Conservation (phyloP, 371 early-diverging fungal species). For the Cokeromyces recurvatus region DNA sequence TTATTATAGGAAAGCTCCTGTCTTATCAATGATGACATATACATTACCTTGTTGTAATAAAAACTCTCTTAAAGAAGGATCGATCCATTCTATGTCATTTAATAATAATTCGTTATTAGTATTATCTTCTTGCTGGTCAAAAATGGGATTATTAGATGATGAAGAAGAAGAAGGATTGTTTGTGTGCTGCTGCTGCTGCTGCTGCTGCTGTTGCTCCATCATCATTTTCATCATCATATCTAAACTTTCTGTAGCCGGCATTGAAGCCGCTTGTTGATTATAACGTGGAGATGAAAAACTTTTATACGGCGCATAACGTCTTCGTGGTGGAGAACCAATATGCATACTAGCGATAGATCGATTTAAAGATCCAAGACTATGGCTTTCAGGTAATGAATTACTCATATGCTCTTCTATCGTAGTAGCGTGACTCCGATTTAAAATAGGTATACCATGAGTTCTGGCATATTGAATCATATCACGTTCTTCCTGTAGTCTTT, state of each 20-base stretch:
- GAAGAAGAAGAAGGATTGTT: conserved; percentile 18
- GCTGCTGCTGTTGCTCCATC: background rate
- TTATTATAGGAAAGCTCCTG: too few species aligned
- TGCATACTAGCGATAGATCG: conserved; percentile 25
- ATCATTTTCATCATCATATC: conserved; percentile 9
- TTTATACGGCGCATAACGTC: conserved; percentile 24
- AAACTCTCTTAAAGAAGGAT: conserved; percentile 10
- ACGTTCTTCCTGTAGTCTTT: conserved; percentile 58
- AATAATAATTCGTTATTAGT: background rate
- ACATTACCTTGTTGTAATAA: conserved; percentile 13
- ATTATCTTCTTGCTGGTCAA: conserved; percentile 7
- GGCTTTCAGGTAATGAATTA: background rate
- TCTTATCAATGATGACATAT: too few species aligned
- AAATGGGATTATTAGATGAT: conserved; percentile 14
- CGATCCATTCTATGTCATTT: conserved; percentile 17
- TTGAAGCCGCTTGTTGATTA: conserved; percentile 15
- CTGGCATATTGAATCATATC: conserved; percentile 19
- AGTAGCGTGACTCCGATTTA: background rate
- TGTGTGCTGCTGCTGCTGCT: conserved; percentile 1
- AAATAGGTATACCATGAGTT: conserved; percentile 11
- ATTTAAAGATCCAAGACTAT: conserved; percentile 15
- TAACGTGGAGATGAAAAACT: conserved; percentile 2
- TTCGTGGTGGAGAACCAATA: conserved; percentile 25
- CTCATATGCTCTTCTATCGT: too few species aligned
- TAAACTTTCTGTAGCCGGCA: conserved; percentile 10